Evolutionary conservation across 257 asterid species (phyloP), one percentile per base, ranked within the genome.

Genomic region (Prunella vulgaris): DNA sequence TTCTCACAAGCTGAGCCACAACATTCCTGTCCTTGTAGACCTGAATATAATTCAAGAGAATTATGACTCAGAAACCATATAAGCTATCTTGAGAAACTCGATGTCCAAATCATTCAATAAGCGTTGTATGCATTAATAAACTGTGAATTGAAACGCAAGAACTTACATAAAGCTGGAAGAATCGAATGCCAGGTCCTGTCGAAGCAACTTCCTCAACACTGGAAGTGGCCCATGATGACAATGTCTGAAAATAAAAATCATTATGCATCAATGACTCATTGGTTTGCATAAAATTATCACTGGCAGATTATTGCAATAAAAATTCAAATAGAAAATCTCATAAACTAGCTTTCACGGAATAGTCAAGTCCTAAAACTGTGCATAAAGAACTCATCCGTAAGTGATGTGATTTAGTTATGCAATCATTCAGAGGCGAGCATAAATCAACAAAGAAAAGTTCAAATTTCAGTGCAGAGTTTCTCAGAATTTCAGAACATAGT

Each of bases 181-280:
- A 82, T 35, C 86, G 77, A 48, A 82, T 78, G 57, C 86, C 86
- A 66, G 84, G 84, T 76, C 84, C 84, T 0, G 86, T 82, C 13
- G 98, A 92, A 78, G 98, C 96, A 77, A 92, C 98, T 84, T 92
- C 98, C 73, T 89, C 97, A 18, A 82, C 86, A 68, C 84, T 82
- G 33, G 86, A 82, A 48, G 86, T 82, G 54, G 86, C 84, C 86
- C 86, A 82, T 61, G 86, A 82, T 12, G 84, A 92, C 81, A 92
- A 69, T 54, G 98, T 92, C 98, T 92, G 89, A 73, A 51, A 79
- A 83, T 52, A 25, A 35, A 77, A 70, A 51, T 66, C 27, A 2
- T 7, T 44, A 38, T 33, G 51, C 73, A 46, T 79, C 57, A 80
- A 46, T 2, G 14, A 51, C 13, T 24, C n/a, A 22, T 20, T 37